A percentile compares a stretch with the other conserved stretches of the same genome.
Conservation (phyloP, 2,329 filamentous ascomycete genomes). For the Penicillium sp. region DNA sequence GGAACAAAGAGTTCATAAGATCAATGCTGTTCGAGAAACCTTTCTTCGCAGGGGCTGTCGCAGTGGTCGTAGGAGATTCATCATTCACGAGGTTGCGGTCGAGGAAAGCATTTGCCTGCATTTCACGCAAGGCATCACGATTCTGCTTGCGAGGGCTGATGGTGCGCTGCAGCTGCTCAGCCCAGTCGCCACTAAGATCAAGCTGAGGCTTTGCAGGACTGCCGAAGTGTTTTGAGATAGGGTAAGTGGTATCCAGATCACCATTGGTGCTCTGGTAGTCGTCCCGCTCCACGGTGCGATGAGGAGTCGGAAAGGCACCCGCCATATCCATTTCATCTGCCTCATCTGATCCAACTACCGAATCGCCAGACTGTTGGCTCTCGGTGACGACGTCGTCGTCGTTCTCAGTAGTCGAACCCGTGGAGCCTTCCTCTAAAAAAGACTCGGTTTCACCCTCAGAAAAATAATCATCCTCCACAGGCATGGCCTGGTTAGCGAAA, state of each 20-base stretch:
- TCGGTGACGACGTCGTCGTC: conserved; percentile 51
- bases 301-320: conserved; percentile 70
- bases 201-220: conserved; percentile 56
- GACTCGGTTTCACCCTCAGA: conserved; percentile 54
- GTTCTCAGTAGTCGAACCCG: conserved; percentile 70
- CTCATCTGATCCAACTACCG: conserved; percentile 60
- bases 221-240: conserved; percentile 32
- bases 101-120: conserved; percentile 58
- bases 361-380: conserved; percentile 58
- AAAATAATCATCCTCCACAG: conserved; percentile 52
- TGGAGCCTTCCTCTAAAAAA: conserved; percentile 94
- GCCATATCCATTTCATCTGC: conserved; percentile 80
- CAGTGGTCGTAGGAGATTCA: conserved; percentile 31
- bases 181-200: conserved; percentile 77
- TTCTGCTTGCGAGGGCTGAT: conserved; percentile 93
- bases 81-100: conserved; percentile 41
- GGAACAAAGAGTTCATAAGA: conserved; percentile 91
- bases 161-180: conserved; percentile 87
- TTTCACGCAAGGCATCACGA: conserved; percentile 67
- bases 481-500: conserved; percentile 65
- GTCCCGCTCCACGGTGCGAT: conserved; percentile 73
- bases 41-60: conserved; percentile 43
- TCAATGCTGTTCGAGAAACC: conserved; percentile 88
- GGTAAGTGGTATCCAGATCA: conserved; percentile 50
- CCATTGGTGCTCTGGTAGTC: conserved; percentile 47